Percentiles rank a stretch among this genome's conserved stretches.
These are phyloP conservation scores for Saccharomycopsis sp. DNA, from an alignment of 805 yeast genomes.

Conservation along the genomic window DNA sequence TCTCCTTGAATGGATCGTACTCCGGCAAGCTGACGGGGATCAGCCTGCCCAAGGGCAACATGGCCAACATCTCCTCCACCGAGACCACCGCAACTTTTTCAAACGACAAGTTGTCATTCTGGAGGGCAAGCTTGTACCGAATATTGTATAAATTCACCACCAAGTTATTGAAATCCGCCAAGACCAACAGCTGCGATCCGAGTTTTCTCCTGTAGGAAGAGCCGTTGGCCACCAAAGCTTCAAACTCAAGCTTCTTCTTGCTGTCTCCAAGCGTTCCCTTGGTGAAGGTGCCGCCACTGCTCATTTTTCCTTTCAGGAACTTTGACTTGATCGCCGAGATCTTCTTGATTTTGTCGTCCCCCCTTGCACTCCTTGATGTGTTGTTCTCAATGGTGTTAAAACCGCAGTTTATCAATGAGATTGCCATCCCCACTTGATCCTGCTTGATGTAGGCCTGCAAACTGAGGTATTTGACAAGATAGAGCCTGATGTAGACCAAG, in stretches of 20 bases:
- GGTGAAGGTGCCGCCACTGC: not conserved
- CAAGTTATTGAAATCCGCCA: conserved; percentile 15
- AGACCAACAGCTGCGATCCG: conserved; percentile 3
- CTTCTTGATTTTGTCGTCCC: conserved; percentile 1
- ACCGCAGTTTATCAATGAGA: conserved; percentile 16
- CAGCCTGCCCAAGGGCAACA: conserved; percentile 17
- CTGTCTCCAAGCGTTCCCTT: too few species aligned
- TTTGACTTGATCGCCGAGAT: not conserved
- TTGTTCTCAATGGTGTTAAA: conserved; percentile 3
- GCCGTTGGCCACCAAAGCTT: conserved; percentile 3
- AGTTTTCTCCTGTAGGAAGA: not conserved
- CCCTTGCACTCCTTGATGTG: too few species aligned
- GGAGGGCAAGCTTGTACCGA: conserved; percentile 12
- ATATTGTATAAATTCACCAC: conserved; percentile 13
- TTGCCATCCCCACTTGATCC: conserved; percentile 11
- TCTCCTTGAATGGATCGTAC: conserved; percentile 17
- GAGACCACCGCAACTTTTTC: conserved; percentile 9
- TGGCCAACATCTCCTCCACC: conserved; percentile 1
- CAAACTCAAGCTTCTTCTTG: conserved; percentile 7
- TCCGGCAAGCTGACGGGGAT: conserved; percentile 12
- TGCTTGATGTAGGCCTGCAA: conserved; percentile 15
- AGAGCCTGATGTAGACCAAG: conserved; percentile 12
- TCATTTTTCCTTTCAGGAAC: not conserved
- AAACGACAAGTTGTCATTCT: conserved; percentile 19
- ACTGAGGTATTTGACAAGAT: conserved; percentile 12